These are phyloP conservation scores for Phytophthora citricola DNA, from an alignment of 352 stramenopile species.

Conservation along the genomic window DNA sequence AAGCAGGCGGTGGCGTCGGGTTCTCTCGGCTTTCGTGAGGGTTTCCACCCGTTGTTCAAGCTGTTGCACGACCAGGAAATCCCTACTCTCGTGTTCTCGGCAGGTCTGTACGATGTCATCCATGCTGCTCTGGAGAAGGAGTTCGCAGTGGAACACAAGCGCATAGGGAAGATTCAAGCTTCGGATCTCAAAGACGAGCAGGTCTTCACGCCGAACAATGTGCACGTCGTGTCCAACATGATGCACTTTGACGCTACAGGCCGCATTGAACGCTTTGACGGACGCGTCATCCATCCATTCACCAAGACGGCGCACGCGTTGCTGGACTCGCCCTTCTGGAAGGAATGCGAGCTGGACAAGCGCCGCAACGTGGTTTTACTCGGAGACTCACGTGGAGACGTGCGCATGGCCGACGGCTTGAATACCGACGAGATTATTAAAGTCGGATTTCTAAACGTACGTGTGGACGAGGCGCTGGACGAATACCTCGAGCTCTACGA, in stretches of 20 bases:
- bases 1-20: conserved; percentile 32
- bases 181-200: background rate
- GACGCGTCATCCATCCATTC: conserved; percentile 69
- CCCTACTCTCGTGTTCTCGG: conserved; percentile 66
- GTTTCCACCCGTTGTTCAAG: conserved; percentile 57
- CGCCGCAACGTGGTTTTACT: conserved; percentile 73
- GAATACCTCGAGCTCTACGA: conserved; percentile 72
- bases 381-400: conserved; percentile 67
- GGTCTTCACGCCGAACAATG: conserved; percentile 45
- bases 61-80: conserved; percentile 45
- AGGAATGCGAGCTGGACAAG: conserved; percentile 54
- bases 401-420: conserved; percentile 63
- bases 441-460: conserved; percentile 71
- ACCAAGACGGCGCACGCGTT: conserved; percentile 80
- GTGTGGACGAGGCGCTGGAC: conserved; percentile 66
- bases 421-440: conserved; percentile 64
- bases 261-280: conserved; percentile 57
- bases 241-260: conserved; percentile 68
- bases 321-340: conserved; percentile 62
- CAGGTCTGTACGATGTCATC: conserved; percentile 64
- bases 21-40: conserved; percentile 38
- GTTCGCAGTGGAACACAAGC: conserved; percentile 34
- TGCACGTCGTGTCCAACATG: conserved; percentile 83
- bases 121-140: conserved; percentile 55
- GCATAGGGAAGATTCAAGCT: conserved; percentile 1